Conservation (phyloP, 1,139 yeast species). For the Geotrichum histeridarum region DNA sequence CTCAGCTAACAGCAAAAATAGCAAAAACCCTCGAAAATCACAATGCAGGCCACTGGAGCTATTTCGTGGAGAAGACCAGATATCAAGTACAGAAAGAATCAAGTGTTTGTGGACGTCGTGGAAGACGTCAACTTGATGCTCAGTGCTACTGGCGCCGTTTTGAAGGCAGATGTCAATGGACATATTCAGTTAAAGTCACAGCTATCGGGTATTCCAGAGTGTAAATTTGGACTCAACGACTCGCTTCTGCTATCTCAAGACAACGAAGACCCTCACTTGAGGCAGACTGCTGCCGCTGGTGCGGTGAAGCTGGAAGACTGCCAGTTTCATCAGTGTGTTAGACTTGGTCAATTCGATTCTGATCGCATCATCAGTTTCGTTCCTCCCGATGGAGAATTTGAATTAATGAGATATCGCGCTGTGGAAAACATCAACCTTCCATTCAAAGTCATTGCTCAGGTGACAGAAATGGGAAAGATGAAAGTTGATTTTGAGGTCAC, state of each 20-base stretch:
- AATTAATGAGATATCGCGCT: constrained; percentile 72
- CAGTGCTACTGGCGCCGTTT: constrained; percentile 44
- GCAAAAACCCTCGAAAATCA: constrained; percentile 34
- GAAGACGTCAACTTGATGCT: constrained; percentile 71
- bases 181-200: constrained; percentile 65
- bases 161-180: constrained; percentile 76
- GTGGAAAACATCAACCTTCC: constrained; percentile 62
- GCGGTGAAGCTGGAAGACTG: constrained; percentile 68
- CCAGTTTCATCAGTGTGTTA: constrained; percentile 85
- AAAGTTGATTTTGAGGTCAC: constrained; percentile 54
- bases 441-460: constrained; percentile 59
- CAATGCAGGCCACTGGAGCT: constrained; percentile 42
- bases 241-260: constrained; percentile 31
- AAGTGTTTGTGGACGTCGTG: constrained; percentile 68
- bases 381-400: constrained; percentile 92
- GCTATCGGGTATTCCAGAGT: constrained; percentile 71
- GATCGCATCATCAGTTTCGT: constrained; percentile 65
- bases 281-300: constrained; percentile 42
- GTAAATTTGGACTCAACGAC: constrained; percentile 62
- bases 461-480: constrained; percentile 49
- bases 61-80: constrained; percentile 70
- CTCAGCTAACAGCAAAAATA: not conserved
- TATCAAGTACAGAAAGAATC: constrained; percentile 75
- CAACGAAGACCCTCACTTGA: constrained; percentile 28
- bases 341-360: constrained; percentile 60